These are phyloP conservation scores for Saturnispora kantuleensis DNA, from an alignment of 805 yeast species.

Conservation along the genomic window DNA sequence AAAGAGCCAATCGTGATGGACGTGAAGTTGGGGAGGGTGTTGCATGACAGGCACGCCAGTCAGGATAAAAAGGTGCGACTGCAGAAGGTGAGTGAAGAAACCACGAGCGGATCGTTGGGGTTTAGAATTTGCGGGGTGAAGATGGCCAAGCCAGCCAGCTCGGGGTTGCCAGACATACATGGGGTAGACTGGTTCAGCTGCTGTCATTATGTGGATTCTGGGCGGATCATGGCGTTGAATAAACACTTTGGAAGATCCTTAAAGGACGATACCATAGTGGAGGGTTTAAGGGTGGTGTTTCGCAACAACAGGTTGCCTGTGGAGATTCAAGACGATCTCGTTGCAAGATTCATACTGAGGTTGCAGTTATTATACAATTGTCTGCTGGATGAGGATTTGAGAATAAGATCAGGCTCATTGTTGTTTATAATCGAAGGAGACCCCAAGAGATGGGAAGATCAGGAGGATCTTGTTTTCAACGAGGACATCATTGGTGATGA, in stretches of 20 bases:
- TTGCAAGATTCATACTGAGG: slow-evolving; percentile 42
- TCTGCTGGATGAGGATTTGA: slow-evolving; percentile 47
- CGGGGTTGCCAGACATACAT: slow-evolving; percentile 10
- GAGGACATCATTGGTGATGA: slow-evolving; percentile 33
- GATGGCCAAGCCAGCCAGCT: slow-evolving; percentile 17
- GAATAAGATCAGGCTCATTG: slow-evolving; percentile 65
- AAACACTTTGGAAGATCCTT: slow-evolving; percentile 66
- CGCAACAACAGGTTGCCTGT: slow-evolving; percentile 25
- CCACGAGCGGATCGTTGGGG: slow-evolving; percentile 73
- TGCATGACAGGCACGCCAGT: slow-evolving; percentile 55
- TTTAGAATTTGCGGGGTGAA: slow-evolving; percentile 89
- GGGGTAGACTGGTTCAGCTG: slow-evolving; percentile 16
- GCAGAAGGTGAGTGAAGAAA: slow-evolving; percentile 48
- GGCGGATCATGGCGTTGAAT: slow-evolving; percentile 23
- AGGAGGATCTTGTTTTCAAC: slow-evolving; percentile 26
- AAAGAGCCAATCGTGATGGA: slow-evolving; percentile 66
- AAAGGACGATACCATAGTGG: slow-evolving; percentile 30
- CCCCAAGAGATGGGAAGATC: slow-evolving; percentile 34
- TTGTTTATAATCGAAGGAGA: slow-evolving; percentile 70
- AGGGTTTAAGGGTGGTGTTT: slow-evolving; percentile 40
- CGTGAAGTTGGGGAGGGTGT: slow-evolving; percentile 64
- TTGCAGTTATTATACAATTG: slow-evolving; percentile 59
- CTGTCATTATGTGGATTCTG: slow-evolving; percentile 9
- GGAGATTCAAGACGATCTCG: slow-evolving; percentile 29
- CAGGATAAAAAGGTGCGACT: slow-evolving; percentile 55